Base-by-base conservation (phyloP, 805 yeast species). In the Brettanomyces naardenensis region DNA sequence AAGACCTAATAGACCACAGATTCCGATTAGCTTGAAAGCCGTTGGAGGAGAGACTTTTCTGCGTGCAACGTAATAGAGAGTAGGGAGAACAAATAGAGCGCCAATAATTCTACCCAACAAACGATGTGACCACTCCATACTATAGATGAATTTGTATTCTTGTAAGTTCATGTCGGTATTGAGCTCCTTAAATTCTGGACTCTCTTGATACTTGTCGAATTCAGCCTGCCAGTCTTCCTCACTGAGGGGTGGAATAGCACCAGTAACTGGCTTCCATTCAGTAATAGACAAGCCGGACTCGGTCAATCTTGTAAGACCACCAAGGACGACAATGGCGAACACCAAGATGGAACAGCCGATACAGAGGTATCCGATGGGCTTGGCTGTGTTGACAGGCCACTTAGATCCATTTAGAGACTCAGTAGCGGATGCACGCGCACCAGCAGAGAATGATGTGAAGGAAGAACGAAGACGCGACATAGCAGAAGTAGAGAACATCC, bases 201-300 rank as follows among this genome's bases (percentile, higher is more conserved):
- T 81, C 17, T 73, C 72, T 49, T 80, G 68, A 59, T 92, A 92
- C 53, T 86, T 83, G 20, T 58, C 66, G 53, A 92, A 92, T 57
- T 90, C 97, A 19, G 51, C 73, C 48, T 75, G 79, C 98, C 98
- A 92, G 44, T 92, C 89, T 35, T 64, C 63, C 50, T 86, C 78
- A 42, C 64, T 75, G 51, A 83, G 54, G 0, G 98, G 98, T 2
- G 99, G 99, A 11, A 92, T 60, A 2, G 94, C 65, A 33, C 99
- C 99, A 0, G 98, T 87, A 20, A 92, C 88, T 1, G 99, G 99
- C 58, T 80, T 86, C 99, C 99, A 92, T 56, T 92, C 98, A 1
- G 97, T 92, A 57, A 92, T 92, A 34, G 95, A 83, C 33, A 92
- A 67, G 0, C 98, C 99, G 0, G 95, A 85, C 55, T 92, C 99